Evolutionary conservation across 2,329 filamentous ascomycete genomes (phyloP), one percentile per base, ranked within the genome.

Genomic region (Epichloe festucae): DNA sequence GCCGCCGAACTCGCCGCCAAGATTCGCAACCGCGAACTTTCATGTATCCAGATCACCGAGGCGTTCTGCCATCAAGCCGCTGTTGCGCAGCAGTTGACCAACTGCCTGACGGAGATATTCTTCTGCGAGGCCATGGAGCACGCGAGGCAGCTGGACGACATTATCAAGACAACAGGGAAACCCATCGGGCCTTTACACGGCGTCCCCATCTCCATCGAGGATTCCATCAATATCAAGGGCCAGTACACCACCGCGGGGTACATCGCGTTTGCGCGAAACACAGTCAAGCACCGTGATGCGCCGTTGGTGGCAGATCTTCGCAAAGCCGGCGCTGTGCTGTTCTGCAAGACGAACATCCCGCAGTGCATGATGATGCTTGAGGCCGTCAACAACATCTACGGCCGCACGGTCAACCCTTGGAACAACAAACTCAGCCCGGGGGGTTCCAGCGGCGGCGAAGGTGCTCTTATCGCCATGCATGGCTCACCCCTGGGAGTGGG

Each of bases 301-400:
- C 41, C 27, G 17, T 7, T 56, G 14, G 51, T 56, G 5, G 46
- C 27, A 2, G 21, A 48, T 15, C 38, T 56, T n/a, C 51, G 53
- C 44, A 49, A 45, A 8, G 51, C 53, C 5, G 55, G 54, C 3
- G 54, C 54, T n/a, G 3, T 84, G 15, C 55, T 62, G n/a, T 81
- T 83, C 59, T 77, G 78, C 53, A 85, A 87, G 63, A 87, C 84
- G 0, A 87, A 84, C 51, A 74, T 85, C 5, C 82, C 84, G 0
- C 78, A 81, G 57, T 74, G 71, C 0, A 66, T 81, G 46, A 72
- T 72, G 62, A 70, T 72, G 15, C 61, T 82, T 39, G 82, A 85
- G 59, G 77, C 73, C 3, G 72, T 75, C 41, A 84, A 82, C 58
- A 84, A 86, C 56, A 64, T 84, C 19, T 81, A 77, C 52, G 82